Conservation (phyloP, 352 stramenopile species). For the Globisporangium viniferum region DNA sequence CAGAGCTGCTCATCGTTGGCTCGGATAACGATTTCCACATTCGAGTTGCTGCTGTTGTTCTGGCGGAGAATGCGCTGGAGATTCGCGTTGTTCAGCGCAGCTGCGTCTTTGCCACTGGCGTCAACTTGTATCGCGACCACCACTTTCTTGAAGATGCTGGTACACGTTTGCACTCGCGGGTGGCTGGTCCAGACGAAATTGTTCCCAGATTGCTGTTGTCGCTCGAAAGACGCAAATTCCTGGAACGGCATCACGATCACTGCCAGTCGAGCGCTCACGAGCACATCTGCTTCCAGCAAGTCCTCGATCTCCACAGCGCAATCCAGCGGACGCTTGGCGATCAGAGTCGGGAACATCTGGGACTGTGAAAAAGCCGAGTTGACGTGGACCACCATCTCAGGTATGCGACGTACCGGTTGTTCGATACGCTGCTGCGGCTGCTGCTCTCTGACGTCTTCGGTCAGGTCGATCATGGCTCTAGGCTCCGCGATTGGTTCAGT, state of each 20-base stretch:
- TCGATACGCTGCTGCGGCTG: neutral
- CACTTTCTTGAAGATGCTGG: constrained; percentile 55
- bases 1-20: constrained; percentile 10
- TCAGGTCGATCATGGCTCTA: constrained; percentile 5
- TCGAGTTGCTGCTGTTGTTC: constrained; percentile 20
- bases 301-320: constrained; percentile 34
- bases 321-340: constrained; percentile 12
- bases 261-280: constrained; percentile 42
- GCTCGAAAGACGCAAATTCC: constrained; percentile 23
- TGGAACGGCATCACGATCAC: constrained; percentile 23
- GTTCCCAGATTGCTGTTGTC: constrained; percentile 16
- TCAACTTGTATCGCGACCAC: constrained; percentile 33
- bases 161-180: constrained; percentile 27
- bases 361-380: constrained; percentile 30
- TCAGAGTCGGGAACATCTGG: constrained; percentile 22
- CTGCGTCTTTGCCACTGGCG: neutral
- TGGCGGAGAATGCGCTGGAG: constrained; percentile 24
- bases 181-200: constrained; percentile 25
- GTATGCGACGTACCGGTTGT: neutral
- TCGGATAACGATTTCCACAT: constrained; percentile 17
- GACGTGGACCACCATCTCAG: constrained; percentile 24
- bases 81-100: constrained; percentile 5
- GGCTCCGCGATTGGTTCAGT: neutral
- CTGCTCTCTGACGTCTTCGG: neutral
- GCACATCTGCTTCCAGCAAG: constrained; percentile 39